A percentile compares a stretch with the other conserved stretches of the same genome.
phyloP scores from a whole-genome alignment of 2,329 filamentous ascomycete genomes.

The Colletotrichum horii region DNA sequence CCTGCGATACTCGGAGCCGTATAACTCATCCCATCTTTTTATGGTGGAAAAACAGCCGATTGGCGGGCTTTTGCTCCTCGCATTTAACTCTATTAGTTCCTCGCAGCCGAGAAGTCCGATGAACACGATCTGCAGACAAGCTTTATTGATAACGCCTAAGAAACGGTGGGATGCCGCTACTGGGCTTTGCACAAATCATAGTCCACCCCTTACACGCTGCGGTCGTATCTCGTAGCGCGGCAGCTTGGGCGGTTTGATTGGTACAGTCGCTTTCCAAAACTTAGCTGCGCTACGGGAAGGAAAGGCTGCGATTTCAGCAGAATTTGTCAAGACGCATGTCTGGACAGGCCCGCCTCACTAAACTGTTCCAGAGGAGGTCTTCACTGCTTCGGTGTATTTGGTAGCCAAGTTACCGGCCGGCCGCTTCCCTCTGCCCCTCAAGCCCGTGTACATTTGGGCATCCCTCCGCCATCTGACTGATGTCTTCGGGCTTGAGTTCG shows the following conservation, averaged over 20 bases:
- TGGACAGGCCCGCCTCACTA: fast-evolving
- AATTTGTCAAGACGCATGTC: neutral
- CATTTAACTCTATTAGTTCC: fast-evolving
- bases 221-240: neutral
- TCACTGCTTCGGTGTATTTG: neutral
- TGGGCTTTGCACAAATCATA: neutral
- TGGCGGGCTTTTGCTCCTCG: fast-evolving
- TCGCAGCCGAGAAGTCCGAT: neutral
- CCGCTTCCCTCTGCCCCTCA: neutral
- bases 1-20: too few species aligned
- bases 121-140: neutral
- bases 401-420: neutral
- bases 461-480: neutral
- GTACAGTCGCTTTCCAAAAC: neutral
- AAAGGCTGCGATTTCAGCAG: neutral
- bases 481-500: neutral
- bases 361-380: neutral
- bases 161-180: neutral
- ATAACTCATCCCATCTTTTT: neutral
- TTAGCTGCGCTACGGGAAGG: fast-evolving
- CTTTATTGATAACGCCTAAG: fast-evolving
- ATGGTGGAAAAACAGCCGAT: fast-evolving
- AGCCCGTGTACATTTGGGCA: neutral
- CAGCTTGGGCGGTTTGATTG: fast-evolving
- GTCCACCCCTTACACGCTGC: fast-evolving